Conservation (phyloP, 495 filamentous ascomycete genomes). For the Letharia columbiana region DNA sequence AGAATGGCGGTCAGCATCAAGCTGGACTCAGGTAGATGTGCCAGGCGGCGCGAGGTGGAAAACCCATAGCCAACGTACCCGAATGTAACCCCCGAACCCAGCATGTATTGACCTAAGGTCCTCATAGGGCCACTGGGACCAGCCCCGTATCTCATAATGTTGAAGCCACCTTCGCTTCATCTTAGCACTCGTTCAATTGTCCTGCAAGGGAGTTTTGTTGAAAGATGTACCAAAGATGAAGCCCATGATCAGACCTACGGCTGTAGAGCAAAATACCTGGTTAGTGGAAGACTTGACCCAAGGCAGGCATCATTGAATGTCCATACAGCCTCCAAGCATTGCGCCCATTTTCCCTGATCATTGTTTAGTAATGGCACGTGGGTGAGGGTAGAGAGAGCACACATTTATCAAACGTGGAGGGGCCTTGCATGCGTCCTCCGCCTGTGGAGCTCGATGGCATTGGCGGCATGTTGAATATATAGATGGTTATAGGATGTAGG, state of each 20-base stretch:
- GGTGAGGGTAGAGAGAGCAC: constrained; percentile 29
- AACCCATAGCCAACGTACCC: constrained; percentile 52
- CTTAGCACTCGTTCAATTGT: not conserved
- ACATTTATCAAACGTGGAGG: constrained; percentile 91
- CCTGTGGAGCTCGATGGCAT: constrained; percentile 44
- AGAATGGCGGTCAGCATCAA: constrained; percentile 16
- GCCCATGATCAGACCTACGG: constrained; percentile 90
- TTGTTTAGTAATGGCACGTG: constrained; percentile 26
- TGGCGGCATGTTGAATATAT: constrained; percentile 49
- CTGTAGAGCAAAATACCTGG: constrained; percentile 36
- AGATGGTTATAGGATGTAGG: not conserved
- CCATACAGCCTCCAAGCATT: constrained; percentile 94
- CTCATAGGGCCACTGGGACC: constrained; percentile 89
- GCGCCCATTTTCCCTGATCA: constrained; percentile 87
- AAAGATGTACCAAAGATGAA: constrained; percentile 78
- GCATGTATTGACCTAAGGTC: constrained; percentile 93
- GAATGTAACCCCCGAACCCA: constrained; percentile 92
- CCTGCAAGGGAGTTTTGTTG: not conserved
- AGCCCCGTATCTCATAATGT: constrained; percentile 87
- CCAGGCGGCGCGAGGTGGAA: constrained; percentile 3
- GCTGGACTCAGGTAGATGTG: not conserved
- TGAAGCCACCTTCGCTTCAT: constrained; percentile 62
- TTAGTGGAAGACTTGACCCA: not conserved
- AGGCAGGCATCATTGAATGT: not conserved
- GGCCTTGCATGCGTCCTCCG: constrained; percentile 43